Conservation (phyloP, 345 rosid genomes). For the Litchi chinensis region DNA sequence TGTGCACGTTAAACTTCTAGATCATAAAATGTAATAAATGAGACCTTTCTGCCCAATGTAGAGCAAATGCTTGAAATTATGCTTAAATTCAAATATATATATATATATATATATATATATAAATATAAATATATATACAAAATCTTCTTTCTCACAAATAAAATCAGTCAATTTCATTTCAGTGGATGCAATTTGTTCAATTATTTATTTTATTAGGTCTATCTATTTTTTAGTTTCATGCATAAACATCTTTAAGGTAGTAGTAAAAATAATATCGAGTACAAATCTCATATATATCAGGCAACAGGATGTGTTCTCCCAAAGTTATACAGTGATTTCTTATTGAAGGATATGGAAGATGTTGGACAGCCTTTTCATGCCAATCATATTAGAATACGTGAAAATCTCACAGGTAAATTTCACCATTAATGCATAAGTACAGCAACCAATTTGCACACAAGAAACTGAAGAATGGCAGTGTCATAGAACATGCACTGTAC, state of each 20-base stretch:
- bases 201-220: background rate
- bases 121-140: too few species aligned
- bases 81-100: background rate
- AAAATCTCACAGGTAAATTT: background rate
- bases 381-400: background rate
- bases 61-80: background rate
- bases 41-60: background rate
- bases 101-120: too few species aligned
- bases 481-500: constrained; percentile 37
- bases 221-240: background rate
- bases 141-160: background rate
- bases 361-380: background rate
- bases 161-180: background rate
- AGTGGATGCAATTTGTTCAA: too few species aligned
- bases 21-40: background rate
- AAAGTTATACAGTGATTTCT: background rate
- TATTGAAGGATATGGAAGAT: constrained; percentile 3
- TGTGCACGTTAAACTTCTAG: background rate
- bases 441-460: constrained; percentile 9
- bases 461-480: constrained; percentile 6
- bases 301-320: background rate
- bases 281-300: background rate
- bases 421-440: background rate
- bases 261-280: background rate
- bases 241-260: background rate